A percentile compares a stretch with the other conserved stretches of the same genome.
Conservation (phyloP, 2,329 filamentous ascomycete species). For the Tolypocladium ovalisporum region DNA sequence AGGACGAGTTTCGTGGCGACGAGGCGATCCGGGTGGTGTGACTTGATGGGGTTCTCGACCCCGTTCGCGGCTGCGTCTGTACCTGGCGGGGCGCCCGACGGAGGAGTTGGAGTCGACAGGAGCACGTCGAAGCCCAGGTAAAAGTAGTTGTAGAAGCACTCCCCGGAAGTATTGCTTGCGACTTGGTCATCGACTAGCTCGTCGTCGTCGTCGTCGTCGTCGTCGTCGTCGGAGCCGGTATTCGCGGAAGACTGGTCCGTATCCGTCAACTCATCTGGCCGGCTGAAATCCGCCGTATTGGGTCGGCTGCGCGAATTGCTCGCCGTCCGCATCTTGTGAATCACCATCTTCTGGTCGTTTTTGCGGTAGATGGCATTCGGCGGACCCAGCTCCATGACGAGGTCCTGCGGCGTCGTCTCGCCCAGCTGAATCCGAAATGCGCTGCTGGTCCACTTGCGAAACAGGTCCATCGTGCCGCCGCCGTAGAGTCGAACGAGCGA, state of each 20-base stretch:
- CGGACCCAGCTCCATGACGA: constrained; percentile 82
- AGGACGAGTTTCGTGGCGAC: constrained; percentile 88
- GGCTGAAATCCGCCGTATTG: constrained; percentile 28
- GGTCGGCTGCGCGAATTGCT: constrained; percentile 40
- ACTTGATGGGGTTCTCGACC: constrained; percentile 23
- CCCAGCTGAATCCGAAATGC: constrained; percentile 66
- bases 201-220: constrained; percentile 46
- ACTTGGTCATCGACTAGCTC: constrained; percentile 47
- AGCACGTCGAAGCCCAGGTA: constrained; percentile 89
- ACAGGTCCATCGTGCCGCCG: constrained; percentile 66
- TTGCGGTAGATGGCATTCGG: constrained; percentile 92
- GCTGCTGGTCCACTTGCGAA: constrained; percentile 57
- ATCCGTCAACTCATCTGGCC: constrained; percentile 51
- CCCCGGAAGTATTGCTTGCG: constrained; percentile 46
- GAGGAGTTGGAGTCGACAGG: constrained; percentile 62
- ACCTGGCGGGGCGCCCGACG: constrained; percentile 49
- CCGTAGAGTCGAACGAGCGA: constrained; percentile 70
- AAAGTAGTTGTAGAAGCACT: constrained; percentile 97
- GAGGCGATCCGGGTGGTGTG: constrained; percentile 48
- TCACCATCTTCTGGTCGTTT: constrained; percentile 78
- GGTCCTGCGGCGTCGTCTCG: constrained; percentile 82
- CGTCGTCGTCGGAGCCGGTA: constrained; percentile 58
- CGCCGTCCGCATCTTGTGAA: constrained; percentile 55
- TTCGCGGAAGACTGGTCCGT: constrained; percentile 67
- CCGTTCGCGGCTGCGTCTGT: constrained; percentile 9